phyloP scores from a whole-genome alignment of 1,284 basidiomycete species.

The Vanrija pseudolonga region DNA sequence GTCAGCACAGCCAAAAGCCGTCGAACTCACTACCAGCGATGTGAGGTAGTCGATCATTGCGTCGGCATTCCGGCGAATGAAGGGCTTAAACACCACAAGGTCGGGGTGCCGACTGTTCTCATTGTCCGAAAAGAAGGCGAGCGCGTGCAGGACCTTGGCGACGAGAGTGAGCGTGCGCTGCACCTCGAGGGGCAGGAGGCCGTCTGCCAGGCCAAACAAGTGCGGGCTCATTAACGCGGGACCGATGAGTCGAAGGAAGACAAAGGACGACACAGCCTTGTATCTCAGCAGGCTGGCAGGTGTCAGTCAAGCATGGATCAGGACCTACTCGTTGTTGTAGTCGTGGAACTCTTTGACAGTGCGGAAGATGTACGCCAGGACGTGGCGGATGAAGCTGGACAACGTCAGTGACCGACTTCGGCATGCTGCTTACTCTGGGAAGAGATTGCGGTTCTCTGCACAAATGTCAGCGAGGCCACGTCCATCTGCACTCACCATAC shows the following conservation, averaged over 20 bases:
- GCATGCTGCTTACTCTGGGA: conserved; percentile 23
- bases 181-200: conserved; percentile 11
- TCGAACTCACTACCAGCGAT: conserved; percentile 6
- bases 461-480: background rate
- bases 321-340: conserved; percentile 17
- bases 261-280: conserved; percentile 37
- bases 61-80: conserved; percentile 21
- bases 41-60: conserved; percentile 32
- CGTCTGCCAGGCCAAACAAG: conserved; percentile 29
- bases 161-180: conserved; percentile 26
- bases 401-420: background rate
- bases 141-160: conserved; percentile 32
- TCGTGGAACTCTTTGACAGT: conserved; percentile 26
- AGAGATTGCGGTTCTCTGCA: conserved; percentile 22
- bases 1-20: background rate
- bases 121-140: conserved; percentile 32
- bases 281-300: conserved; percentile 17
- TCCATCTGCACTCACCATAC: conserved; percentile 18
- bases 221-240: conserved; percentile 37
- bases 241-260: conserved; percentile 36
- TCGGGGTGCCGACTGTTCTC: conserved; percentile 24
- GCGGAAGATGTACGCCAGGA: conserved; percentile 23
- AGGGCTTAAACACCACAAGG: conserved; percentile 16
- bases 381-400: conserved; percentile 21
- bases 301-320: background rate